Evolutionary conservation across 1,139 yeast genomes (phyloP).

Genomic region (Nakaseomyces sp.): DNA sequence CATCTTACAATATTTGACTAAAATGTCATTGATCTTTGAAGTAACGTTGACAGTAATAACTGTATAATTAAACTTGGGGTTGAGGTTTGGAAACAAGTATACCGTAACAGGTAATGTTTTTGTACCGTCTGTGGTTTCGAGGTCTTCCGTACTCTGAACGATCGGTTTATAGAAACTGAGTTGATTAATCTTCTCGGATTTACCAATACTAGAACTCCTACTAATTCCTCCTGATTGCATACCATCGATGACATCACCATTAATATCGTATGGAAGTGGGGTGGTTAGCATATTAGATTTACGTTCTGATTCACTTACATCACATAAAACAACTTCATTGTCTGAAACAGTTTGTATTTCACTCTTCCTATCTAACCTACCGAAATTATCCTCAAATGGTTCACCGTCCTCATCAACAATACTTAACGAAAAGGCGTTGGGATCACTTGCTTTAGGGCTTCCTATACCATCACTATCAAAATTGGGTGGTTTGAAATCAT

Average conservation of each 20-base stretch:
- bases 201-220: slow-evolving; percentile 6
- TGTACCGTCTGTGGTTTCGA: slow-evolving; percentile 21
- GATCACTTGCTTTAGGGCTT: slow-evolving; percentile 33
- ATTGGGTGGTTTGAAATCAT: slow-evolving; percentile 18
- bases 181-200: slow-evolving; percentile 23
- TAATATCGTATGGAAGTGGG: slow-evolving; percentile 45
- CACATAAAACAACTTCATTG: slow-evolving; percentile 55
- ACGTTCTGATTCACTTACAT: slow-evolving; percentile 35
- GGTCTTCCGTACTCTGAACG: slow-evolving; percentile 21
- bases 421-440: slow-evolving; percentile 60
- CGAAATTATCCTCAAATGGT: slow-evolving; percentile 64
- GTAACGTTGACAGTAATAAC: slow-evolving; percentile 29
- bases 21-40: slow-evolving; percentile 31
- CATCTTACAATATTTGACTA: slow-evolving; percentile 29
- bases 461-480: slow-evolving; percentile 17
- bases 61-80: slow-evolving; percentile 23
- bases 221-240: slow-evolving; percentile 6
- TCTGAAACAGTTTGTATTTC: slow-evolving; percentile 52
- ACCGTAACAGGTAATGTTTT: slow-evolving; percentile 27
- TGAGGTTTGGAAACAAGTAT: slow-evolving; percentile 30
- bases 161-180: slow-evolving; percentile 33
- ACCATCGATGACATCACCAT: slow-evolving; percentile 13
- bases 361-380: slow-evolving; percentile 52
- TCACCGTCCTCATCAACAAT: slow-evolving; percentile 76
- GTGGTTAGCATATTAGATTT: slow-evolving; percentile 36